Evolutionary conservation across 2,329 filamentous ascomycete species (phyloP).

Genomic region (Hysterium pulicare): DNA sequence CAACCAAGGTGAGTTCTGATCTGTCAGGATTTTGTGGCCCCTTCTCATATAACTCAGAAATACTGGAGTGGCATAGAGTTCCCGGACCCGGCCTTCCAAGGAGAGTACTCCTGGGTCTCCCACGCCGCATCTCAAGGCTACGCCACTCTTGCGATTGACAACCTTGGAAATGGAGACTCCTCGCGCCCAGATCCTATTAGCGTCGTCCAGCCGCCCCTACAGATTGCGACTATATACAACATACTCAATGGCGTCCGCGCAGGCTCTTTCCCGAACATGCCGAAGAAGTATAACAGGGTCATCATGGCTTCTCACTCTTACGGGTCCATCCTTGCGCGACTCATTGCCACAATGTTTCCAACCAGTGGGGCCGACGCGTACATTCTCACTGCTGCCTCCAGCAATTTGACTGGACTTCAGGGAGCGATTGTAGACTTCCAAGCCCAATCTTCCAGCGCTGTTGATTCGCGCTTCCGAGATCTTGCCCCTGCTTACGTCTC

Average conservation of each 20-base stretch:
- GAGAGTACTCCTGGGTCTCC: not conserved
- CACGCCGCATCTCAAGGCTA: not conserved
- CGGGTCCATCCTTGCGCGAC: not conserved
- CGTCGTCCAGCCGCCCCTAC: not conserved
- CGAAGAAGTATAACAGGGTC: not conserved
- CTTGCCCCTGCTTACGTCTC: constrained; percentile 4
- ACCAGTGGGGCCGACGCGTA: not conserved
- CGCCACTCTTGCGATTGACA: constrained; percentile 1
- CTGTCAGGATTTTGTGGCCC: not conserved
- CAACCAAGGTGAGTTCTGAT: not conserved
- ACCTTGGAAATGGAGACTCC: not conserved
- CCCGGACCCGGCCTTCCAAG: not conserved
- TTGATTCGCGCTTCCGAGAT: not conserved
- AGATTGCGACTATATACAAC: not conserved
- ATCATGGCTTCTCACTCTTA: constrained; percentile 1
- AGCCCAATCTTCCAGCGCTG: not conserved
- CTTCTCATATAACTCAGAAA: not conserved
- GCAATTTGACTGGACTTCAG: not conserved
- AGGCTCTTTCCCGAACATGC: not conserved
- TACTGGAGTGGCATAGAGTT: not conserved
- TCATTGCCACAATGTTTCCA: not conserved
- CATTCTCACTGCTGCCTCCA: not conserved
- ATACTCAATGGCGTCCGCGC: not conserved
- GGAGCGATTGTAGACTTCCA: not conserved
- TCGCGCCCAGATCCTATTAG: not conserved